Percentiles rank a stretch among this genome's conserved stretches.
Evolutionary conservation across 2,329 filamentous ascomycete genomes (phyloP).

Genomic region (Alternaria brassicae): DNA sequence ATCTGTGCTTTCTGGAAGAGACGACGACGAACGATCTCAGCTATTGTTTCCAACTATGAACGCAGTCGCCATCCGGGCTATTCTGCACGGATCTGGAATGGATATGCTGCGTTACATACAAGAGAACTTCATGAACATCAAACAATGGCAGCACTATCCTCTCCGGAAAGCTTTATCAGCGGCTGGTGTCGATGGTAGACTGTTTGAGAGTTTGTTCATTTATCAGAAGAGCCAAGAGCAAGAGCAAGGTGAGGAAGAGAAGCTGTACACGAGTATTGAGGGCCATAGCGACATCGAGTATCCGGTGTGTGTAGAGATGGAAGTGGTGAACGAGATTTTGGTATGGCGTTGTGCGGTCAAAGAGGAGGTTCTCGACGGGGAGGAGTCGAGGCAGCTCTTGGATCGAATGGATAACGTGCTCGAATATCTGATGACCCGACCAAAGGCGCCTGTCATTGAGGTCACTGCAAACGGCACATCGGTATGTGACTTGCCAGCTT

Average conservation of each 20-base stretch:
- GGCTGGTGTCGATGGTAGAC: constrained; percentile 53
- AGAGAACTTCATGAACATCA: constrained; percentile 68
- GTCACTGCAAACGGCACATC: constrained; percentile 63
- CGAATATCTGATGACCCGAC: constrained; percentile 59
- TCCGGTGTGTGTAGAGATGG: constrained; percentile 81
- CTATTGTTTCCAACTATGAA: constrained; percentile 92
- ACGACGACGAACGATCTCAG: constrained; percentile 70
- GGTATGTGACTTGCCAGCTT: constrained; percentile 67
- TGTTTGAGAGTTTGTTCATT: constrained; percentile 72
- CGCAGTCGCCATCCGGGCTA: constrained; percentile 75
- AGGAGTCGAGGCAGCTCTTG: constrained; percentile 62
- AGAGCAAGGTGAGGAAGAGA: constrained; percentile 10
- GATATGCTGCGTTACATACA: constrained; percentile 78
- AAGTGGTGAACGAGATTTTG: constrained; percentile 63
- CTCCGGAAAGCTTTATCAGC: constrained; percentile 71
- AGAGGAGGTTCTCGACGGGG: constrained; percentile 58
- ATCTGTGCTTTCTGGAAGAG: constrained; percentile 83
- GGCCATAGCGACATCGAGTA: constrained; percentile 77
- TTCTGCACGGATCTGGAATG: constrained; percentile 71
- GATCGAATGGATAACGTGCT: constrained; percentile 67
- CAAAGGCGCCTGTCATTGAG: constrained; percentile 61
- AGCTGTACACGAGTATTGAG: constrained; percentile 68
- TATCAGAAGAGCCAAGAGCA: constrained; percentile 63
- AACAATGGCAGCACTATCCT: constrained; percentile 78
- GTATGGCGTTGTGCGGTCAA: constrained; percentile 78